These are phyloP conservation scores for Lachancea lanzarotensis DNA, from an alignment of 805 yeast species.

Conservation along the genomic window DNA sequence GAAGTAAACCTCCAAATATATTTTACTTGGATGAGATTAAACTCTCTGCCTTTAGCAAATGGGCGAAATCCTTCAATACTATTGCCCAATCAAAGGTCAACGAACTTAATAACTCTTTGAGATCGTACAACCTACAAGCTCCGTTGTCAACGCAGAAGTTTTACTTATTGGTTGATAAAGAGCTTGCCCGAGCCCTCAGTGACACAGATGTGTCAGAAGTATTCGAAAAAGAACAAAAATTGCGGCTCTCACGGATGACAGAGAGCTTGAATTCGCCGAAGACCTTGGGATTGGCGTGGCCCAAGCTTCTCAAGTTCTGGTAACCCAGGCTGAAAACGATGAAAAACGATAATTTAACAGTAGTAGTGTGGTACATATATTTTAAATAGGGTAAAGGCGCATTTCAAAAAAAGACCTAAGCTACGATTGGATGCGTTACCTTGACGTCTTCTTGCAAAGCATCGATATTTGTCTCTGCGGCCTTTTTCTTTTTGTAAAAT, in stretches of 20 bases:
- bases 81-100: constrained; percentile 34
- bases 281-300: neutral
- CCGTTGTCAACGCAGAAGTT: constrained; percentile 53
- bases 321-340: neutral
- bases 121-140: constrained; percentile 59
- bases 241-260: neutral
- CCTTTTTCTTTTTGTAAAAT: constrained; percentile 53
- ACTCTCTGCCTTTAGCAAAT: constrained; percentile 21
- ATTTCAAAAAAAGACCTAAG: neutral
- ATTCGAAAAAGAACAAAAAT: constrained; percentile 3
- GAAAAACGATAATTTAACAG: neutral
- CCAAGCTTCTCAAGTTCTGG: neutral
- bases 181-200: constrained; percentile 36
- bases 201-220: constrained; percentile 25
- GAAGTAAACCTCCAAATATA: neutral
- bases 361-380: neutral
- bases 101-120: constrained; percentile 41
- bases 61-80: constrained; percentile 34
- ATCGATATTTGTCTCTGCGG: neutral
- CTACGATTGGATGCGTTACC: neutral
- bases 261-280: neutral
- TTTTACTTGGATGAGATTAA: constrained; percentile 9
- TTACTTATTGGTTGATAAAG: constrained; percentile 42
- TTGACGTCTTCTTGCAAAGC: neutral
- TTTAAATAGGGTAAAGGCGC: neutral